These are phyloP conservation scores for Solanum chacoense DNA, from an alignment of 305 asterid genomes.

Conservation along the genomic window DNA sequence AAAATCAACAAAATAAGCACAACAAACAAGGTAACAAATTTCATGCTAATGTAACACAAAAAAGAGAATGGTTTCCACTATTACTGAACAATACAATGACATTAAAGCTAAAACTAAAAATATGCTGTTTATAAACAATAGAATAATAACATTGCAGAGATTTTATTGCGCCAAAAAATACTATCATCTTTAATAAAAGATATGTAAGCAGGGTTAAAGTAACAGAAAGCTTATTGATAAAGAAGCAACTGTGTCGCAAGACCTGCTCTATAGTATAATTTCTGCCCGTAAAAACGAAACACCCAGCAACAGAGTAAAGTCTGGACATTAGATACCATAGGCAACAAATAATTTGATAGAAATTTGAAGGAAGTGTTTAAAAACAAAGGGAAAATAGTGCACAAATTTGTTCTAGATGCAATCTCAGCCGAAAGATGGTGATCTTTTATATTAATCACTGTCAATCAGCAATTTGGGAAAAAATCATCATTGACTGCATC, in stretches of 20 bases:
- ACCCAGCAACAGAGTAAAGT: constrained; percentile 13
- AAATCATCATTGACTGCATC: constrained; percentile 34
- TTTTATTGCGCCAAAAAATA: background rate
- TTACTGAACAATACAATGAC: background rate
- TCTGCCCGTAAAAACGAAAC: constrained; percentile 35
- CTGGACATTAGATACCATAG: constrained; percentile 44
- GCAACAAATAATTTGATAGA: background rate
- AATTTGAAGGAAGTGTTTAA: background rate
- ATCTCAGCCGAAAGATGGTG: constrained; percentile 81
- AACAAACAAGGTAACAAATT: background rate
- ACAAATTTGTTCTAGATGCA: background rate
- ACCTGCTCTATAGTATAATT: constrained; percentile 25
- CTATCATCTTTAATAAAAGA: background rate
- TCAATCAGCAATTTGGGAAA: constrained; percentile 17
- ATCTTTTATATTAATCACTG: constrained; percentile 30
- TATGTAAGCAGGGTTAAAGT: constrained; percentile 62
- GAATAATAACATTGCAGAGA: background rate
- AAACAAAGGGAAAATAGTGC: background rate
- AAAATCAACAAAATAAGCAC: background rate
- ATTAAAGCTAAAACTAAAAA: background rate
- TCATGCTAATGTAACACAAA: background rate
- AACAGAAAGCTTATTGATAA: constrained; percentile 38
- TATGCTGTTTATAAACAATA: background rate
- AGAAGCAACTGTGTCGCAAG: constrained; percentile 69
- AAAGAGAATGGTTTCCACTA: background rate